Evolutionary conservation across 306 rosid genomes (phyloP), one percentile per base, ranked within the genome.

Genomic region (Cucumis cinereus): DNA sequence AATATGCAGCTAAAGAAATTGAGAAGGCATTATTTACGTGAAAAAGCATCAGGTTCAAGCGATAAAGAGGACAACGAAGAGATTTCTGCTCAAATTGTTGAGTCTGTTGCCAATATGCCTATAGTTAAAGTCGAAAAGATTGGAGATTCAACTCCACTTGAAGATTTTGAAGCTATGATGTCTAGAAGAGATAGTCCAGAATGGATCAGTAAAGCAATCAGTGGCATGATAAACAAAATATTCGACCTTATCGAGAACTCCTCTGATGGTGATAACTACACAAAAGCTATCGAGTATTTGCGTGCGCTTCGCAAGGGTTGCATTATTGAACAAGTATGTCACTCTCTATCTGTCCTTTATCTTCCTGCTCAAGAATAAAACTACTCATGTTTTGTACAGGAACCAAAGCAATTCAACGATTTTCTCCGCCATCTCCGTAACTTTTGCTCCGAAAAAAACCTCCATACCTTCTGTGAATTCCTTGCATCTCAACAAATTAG

Each of bases 101-200:
- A 78, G 64, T 59, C 87, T 68, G 78, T 49, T 9, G 81, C 80
- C 62, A 33, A 54, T 55, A 47, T 43, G 45, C 71, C 96, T 59
- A 61, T 59, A 33, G 49, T 74, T 57, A 83, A 93, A 86, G 86
- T 85, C 41, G 91, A 87, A 78, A 86, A 81, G 45, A 79, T 91
- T 3, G 96, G 97, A 79, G 84, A 91, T 79, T 19, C 77, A 63
- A 85, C 90, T 40, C 95, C 94, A 4, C 80, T 86, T 56, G 87
- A 86, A 85, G 98, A 94, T 86, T 91, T 94, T 80, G 97, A 91
- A 81, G 90, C 92, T 77, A 87, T 91, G 90, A 74, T 93, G 73
- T 84, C 89, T 2, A 86, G 91, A 28, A 81, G 91, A 83, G 98
- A 91, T 78, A 74, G 85, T 83, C 92, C 92, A 22, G 83, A 81